Base-by-base conservation (phyloP, 371 early-diverging fungal species). In the Mortierella sp. region DNA sequence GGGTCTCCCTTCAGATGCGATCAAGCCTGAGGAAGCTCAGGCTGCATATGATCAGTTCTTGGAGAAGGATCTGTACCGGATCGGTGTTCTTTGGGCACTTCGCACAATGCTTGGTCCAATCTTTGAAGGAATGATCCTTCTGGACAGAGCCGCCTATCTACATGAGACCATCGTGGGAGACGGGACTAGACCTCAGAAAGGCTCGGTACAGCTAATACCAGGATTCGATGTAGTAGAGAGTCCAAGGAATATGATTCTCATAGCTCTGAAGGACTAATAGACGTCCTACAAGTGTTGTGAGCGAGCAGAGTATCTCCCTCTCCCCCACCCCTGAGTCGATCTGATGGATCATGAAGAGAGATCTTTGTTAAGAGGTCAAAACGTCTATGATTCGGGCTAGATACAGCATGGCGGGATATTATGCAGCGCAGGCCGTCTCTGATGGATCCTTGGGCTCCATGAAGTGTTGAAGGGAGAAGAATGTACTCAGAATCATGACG, bases 61-160 rank as follows among this genome's bases (percentile, higher is more conserved):
- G 34, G 72, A 76, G 25, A 68, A 73, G 28, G 66, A 80, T 34
- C 80, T 88, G 22, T 83, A 83, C 54, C 87, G 89, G 66, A 85
- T 95, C 60, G 88, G 91, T 0, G 82, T 87, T 3, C 85, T 91
- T 13, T 95, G 95, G 95, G 92, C 94, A 9, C 68, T 95, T 44
- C 71, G 92, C 50, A 86, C 89, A 0, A 71, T 94, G 70, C 67
- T 94, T 12, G 92, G 90, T 1, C 88, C 89, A n/a, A 79, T 90
- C 8, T 78, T 92, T 50, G 95, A 95, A 67, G 87, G 90, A 51
- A 81, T 94, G 73, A 84, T 95, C 21, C 63, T 94, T 28, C 70
- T 92, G 13, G 95, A 95, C 68, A 85, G 95, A 16, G 91, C 86
- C 64, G 54, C 89, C 27, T 91, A 83, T 57, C 65, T 94, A 40